These are phyloP conservation scores for Geotrichum cucujoidarum DNA, from an alignment of 1,139 yeast species.

Conservation along the genomic window DNA sequence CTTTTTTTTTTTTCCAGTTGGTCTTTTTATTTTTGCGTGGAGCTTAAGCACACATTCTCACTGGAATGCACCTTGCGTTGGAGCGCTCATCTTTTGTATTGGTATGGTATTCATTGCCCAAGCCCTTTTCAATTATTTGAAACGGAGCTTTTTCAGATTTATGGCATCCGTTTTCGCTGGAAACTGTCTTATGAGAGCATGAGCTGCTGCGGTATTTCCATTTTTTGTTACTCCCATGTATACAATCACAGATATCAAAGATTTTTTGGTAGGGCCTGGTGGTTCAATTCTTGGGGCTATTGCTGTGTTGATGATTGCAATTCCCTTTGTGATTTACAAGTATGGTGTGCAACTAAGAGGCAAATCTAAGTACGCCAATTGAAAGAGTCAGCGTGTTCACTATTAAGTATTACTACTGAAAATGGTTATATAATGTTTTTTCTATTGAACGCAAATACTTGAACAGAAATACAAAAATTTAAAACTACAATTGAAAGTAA, in stretches of 20 bases:
- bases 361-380: slow-evolving; percentile 30
- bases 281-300: slow-evolving; percentile 46
- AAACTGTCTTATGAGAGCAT: slow-evolving; percentile 47
- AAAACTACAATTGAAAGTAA: too few relatives aligned
- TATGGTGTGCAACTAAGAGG: slow-evolving; percentile 52
- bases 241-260: slow-evolving; percentile 33
- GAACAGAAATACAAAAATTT: too few relatives aligned
- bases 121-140: slow-evolving; percentile 62
- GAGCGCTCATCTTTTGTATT: slow-evolving; percentile 64
- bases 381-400: too few relatives aligned
- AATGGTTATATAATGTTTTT: too few relatives aligned
- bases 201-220: slow-evolving; percentile 55
- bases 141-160: slow-evolving; percentile 68
- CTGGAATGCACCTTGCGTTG: slow-evolving; percentile 52
- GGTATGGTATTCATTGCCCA: slow-evolving; percentile 71
- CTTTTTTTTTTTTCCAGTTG: slow-evolving; percentile 61
- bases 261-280: slow-evolving; percentile 52
- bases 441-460: too few relatives aligned
- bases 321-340: slow-evolving; percentile 50
- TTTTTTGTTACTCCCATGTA: slow-evolving; percentile 50
- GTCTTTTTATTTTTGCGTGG: slow-evolving; percentile 86
- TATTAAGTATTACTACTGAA: too few relatives aligned
- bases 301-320: slow-evolving; percentile 41
- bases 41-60: slow-evolving; percentile 55
- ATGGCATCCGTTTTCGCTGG: slow-evolving; percentile 57